These are phyloP conservation scores for Aspergillus sp. DNA, from an alignment of 2,329 filamentous ascomycete species.

Conservation along the genomic window DNA sequence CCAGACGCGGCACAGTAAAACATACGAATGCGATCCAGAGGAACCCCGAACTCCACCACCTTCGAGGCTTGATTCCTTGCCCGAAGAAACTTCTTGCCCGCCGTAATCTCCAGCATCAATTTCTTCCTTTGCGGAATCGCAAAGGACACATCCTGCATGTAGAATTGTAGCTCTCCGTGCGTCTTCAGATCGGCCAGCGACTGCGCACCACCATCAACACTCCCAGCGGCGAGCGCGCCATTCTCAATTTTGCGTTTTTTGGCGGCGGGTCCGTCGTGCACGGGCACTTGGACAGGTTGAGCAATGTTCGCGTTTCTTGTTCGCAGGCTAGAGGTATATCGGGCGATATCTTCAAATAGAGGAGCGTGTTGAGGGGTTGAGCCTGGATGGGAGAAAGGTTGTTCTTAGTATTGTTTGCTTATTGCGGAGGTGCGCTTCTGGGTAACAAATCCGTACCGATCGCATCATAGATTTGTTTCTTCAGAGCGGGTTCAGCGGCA, in stretches of 20 bases:
- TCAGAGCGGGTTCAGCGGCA: constrained; percentile 42
- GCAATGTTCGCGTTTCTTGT: constrained; percentile 36
- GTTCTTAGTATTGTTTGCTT: constrained; percentile 1
- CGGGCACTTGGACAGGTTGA: constrained; percentile 29
- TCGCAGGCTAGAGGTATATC: constrained; percentile 47
- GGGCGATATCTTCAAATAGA: constrained; percentile 56
- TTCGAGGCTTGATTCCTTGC: constrained; percentile 56
- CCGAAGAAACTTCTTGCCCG: constrained; percentile 48
- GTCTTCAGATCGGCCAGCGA: constrained; percentile 38
- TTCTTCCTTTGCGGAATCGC: constrained; percentile 68
- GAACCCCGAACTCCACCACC: constrained; percentile 58
- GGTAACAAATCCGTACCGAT: constrained; percentile 41
- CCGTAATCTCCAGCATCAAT: constrained; percentile 62
- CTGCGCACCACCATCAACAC: constrained; percentile 31
- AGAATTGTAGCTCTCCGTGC: constrained; percentile 46
- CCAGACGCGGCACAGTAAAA: constrained; percentile 12
- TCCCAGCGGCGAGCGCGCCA: constrained; percentile 24
- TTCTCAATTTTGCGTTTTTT: constrained; percentile 58
- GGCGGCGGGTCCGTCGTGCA: constrained; percentile 39
- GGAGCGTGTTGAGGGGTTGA: constrained; percentile 42
- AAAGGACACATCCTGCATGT: constrained; percentile 63
- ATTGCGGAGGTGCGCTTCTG: constrained; percentile 9
- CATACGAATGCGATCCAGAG: constrained; percentile 55
- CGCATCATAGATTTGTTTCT: constrained; percentile 49
- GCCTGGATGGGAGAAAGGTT: constrained; percentile 30